These are phyloP conservation scores for Gyromitra esculenta DNA, from an alignment of 2,329 filamentous ascomycete genomes.

Conservation along the genomic window DNA sequence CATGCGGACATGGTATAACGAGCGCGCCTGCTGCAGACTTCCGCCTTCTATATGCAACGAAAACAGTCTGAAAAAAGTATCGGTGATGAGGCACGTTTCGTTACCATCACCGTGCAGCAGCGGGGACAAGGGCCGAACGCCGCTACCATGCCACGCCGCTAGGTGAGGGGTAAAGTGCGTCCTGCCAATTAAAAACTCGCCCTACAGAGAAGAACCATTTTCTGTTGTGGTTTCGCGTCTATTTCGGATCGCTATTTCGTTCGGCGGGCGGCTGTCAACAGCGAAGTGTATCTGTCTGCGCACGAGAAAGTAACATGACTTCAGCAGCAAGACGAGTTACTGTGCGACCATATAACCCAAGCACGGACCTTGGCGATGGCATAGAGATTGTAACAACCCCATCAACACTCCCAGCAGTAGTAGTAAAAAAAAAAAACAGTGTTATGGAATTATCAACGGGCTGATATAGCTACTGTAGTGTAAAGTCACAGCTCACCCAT, in stretches of 20 bases:
- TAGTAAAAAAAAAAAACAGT: too few species aligned
- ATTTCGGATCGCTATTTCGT: constrained; percentile 9
- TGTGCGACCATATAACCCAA: constrained; percentile 38
- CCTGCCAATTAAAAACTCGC: background rate
- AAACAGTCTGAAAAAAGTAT: background rate
- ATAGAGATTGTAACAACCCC: constrained; percentile 31
- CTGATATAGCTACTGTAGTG: constrained; percentile 27
- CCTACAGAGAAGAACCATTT: too few species aligned
- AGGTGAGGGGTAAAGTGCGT: constrained; percentile 15
- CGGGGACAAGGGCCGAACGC: constrained; percentile 18
- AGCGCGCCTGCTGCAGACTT: background rate
- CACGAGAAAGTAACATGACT: constrained; percentile 2
- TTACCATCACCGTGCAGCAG: background rate
- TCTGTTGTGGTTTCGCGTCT: too few species aligned
- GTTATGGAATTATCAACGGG: background rate
- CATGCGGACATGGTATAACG: constrained; percentile 1
- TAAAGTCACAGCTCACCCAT: constrained; percentile 37
- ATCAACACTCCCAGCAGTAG: background rate
- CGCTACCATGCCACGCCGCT: background rate
- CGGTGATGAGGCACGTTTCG: background rate
- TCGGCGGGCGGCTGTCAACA: background rate
- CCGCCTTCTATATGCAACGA: background rate
- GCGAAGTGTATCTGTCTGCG: background rate
- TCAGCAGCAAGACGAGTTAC: constrained; percentile 7
- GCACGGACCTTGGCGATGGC: constrained; percentile 34